A percentile compares a stretch with the other conserved stretches of the same genome.
These are phyloP conservation scores for Phlegmacium glaucopus DNA, from an alignment of 768 basidiomycete genomes.

Conservation along the genomic window DNA sequence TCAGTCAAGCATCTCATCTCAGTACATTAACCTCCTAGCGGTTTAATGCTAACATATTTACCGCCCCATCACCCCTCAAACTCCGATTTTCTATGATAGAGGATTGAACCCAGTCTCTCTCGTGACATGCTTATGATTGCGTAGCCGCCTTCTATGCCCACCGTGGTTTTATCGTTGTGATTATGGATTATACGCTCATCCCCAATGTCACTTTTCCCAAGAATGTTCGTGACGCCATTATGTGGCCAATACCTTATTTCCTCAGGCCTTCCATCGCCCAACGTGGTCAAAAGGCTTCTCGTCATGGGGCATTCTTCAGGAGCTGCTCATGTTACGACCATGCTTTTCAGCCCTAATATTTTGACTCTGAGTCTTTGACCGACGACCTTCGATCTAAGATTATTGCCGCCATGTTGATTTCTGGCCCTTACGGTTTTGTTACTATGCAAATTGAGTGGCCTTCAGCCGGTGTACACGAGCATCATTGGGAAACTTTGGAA, in stretches of 20 bases:
- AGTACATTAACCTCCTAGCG: no score
- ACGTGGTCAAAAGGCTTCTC: constrained; percentile 40
- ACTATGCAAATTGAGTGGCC: constrained; percentile 18
- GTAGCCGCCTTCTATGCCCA: no score
- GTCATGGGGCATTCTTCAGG: constrained; percentile 66
- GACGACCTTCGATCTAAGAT: constrained; percentile 32
- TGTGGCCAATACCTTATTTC: constrained; percentile 39
- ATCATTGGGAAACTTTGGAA: constrained; percentile 40
- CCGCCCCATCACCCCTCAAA: constrained; percentile 40
- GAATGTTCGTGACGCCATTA: constrained; percentile 57
- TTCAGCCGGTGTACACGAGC: constrained; percentile 26
- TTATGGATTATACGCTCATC: constrained; percentile 66
- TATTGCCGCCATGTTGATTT: constrained; percentile 42
- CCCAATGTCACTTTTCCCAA: constrained; percentile 58
- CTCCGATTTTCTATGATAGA: constrained; percentile 61
- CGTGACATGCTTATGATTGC: constrained; percentile 52
- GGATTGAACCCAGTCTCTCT: constrained; percentile 50
- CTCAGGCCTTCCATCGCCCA: constrained; percentile 30
- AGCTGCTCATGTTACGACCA: no score
- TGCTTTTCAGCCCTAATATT: constrained; percentile 39
- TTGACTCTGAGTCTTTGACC: constrained; percentile 23
- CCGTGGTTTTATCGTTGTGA: constrained; percentile 56
- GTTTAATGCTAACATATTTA: no score
- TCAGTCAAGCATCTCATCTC: constrained; percentile 29
- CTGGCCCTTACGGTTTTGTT: constrained; percentile 41